Evolutionary conservation across 495 filamentous ascomycete genomes (phyloP).

Genomic region (Pseudomonodictys pantanalensis): DNA sequence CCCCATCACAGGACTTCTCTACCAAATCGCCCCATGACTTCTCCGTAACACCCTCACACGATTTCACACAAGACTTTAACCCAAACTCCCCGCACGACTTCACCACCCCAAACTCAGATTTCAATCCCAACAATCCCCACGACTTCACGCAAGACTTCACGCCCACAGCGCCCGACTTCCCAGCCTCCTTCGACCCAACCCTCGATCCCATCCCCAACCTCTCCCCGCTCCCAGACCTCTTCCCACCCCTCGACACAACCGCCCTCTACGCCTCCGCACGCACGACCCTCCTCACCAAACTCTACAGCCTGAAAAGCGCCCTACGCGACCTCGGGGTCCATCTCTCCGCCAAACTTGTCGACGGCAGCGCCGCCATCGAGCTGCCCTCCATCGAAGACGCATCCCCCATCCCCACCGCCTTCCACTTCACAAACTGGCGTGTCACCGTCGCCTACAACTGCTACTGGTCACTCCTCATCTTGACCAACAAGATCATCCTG

Average conservation of each 20-base stretch:
- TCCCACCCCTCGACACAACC: not conserved
- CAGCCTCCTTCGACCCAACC: not conserved
- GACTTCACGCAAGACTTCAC: too few relatives aligned
- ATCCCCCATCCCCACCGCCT: slow-evolving; percentile 9
- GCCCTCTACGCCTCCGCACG: too few relatives aligned
- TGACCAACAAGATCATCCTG: slow-evolving; percentile 23
- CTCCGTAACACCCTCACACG: too few relatives aligned
- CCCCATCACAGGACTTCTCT: not conserved
- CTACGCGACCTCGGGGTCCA: slow-evolving; percentile 1
- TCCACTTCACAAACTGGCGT: slow-evolving; percentile 22
- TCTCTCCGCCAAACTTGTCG: slow-evolving; percentile 2
- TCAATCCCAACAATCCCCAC: too few relatives aligned
- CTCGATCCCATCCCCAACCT: not conserved
- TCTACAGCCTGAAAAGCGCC: slow-evolving; percentile 8
- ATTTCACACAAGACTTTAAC: too few relatives aligned
- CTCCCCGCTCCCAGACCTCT: not conserved
- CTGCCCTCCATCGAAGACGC: slow-evolving; percentile 4
- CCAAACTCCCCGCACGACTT: too few relatives aligned
- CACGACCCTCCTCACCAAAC: slow-evolving; percentile 11
- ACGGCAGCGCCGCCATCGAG: slow-evolving; percentile 17
- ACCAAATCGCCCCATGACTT: too few relatives aligned
- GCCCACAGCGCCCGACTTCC: too few relatives aligned
- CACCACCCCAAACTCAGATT: too few relatives aligned
- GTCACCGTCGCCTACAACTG: slow-evolving; percentile 26
- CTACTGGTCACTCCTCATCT: slow-evolving; percentile 27